Evolutionary conservation across 2,329 filamentous ascomycete genomes (phyloP), one percentile per base, ranked within the genome.

Genomic region (Penicillium sp.): DNA sequence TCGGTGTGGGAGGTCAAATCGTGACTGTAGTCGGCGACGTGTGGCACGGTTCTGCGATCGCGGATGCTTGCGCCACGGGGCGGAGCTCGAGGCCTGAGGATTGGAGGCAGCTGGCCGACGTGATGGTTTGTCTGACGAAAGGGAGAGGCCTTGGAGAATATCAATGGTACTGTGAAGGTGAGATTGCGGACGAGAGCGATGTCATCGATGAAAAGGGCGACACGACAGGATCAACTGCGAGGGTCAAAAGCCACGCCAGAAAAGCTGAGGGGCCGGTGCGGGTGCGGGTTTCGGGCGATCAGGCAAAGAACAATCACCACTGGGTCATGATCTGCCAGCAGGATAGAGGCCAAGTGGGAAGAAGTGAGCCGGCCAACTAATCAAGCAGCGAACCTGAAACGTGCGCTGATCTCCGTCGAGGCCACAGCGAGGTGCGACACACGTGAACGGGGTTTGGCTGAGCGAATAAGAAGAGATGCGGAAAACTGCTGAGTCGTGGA

Each of bases 71-170:
- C 45, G 41, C 41, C 46, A 48, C 46, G 13, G 18, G 45, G 49
- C 48, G 47, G 47, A 56, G 47, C 46, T 48, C 39, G 39, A 26
- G 45, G 43, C 47, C 46, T 44, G 39, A 33, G 39, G 46, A 24
- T 32, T 32, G 47, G 34, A 32, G 40, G 32, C 18, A 26, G 41
- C 32, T 32, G 34, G 33, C 18, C 18, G 18, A 18, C 18, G 18
- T 18, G 18, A 18, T 3, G 18, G 18, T 18, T 18, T 18, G 18
- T 18, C 18, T 18, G 18, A 18, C 18, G 18, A 18, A 18, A 2
- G 18, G 18, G 18, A 18, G 18, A 18, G 18, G 18, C 18, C 18
- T 18, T 18, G 18, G 18, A 18, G 18, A 18, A 18, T 18, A 18
- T 18, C 18, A 18, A 18, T 18, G 18, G 18, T 18, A 18, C 18